Base-by-base conservation (phyloP, 768 basidiomycete species). In the Solioccasus polychromus region DNA sequence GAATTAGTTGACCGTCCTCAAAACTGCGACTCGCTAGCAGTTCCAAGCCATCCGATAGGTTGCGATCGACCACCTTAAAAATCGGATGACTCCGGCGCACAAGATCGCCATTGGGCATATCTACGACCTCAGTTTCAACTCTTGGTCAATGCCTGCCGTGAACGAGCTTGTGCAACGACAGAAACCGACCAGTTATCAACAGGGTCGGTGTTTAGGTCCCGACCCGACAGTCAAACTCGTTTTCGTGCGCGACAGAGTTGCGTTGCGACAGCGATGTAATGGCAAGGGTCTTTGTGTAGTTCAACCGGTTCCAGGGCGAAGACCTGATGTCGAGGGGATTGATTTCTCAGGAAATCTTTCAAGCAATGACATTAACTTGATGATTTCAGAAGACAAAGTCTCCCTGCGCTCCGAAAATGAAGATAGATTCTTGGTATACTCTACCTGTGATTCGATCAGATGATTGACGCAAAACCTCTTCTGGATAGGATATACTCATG, bases 131-230 rank as follows among this genome's bases (percentile, higher is more conserved):
- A 28, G 46, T 7, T 47, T 46, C 9, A 22, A 20, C 7, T 45
- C 62, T 23, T 75, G 71, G 72, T 51, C 67, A 4, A 52, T 62
- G 22, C 63, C 66, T n/a, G 67, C 69, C 15, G 70, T 69, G 53
- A 57, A 55, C 3, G 66, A 68, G 39, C 54, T 74, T 15, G 50
- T 51, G 34, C 42, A 26, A 18, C 39, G 50, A 11, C 20, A 11
- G 7, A 2, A 41, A 25, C 38, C 50, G 8, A 43, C 55, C 39
- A 49, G 39, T n/a, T 15, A 52, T 5, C 53, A 56, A 23, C 71
- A 72, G 22, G 58, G 50, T 19, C 49, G 42, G 20, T 48, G 42
- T 24, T 49, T 73, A 14, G 70, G 71, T 18, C 17, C 52, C 9
- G 52, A 54, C 8, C 35, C 14, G 14, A 22, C 54, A 32, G 17